Evolutionary conservation across 2,329 filamentous ascomycete species (phyloP).

Genomic region (Trichoderma oligosporum): DNA sequence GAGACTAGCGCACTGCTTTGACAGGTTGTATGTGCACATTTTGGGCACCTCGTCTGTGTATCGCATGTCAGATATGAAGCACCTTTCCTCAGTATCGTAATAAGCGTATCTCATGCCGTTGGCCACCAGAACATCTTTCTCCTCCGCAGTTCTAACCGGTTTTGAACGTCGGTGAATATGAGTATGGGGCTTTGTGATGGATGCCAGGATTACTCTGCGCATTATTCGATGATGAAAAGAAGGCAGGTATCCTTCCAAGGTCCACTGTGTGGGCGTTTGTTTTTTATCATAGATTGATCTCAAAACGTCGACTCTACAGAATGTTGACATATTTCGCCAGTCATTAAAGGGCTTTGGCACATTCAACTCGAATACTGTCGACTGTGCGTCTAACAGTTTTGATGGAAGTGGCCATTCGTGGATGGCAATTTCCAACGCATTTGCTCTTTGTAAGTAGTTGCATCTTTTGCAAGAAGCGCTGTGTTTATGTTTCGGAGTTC

Average conservation of each 20-base stretch:
- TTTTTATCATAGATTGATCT: too few species aligned
- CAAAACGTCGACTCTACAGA: not conserved
- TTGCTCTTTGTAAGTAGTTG: slow-evolving; percentile 22
- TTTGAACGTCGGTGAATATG: not conserved
- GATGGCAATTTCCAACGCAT: slow-evolving; percentile 43
- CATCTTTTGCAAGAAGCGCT: not conserved
- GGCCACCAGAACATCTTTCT: not conserved
- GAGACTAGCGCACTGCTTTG: slow-evolving; percentile 31
- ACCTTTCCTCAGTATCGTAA: not conserved
- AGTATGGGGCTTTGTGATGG: not conserved
- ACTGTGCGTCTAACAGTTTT: slow-evolving; percentile 32
- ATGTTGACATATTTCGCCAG: not conserved
- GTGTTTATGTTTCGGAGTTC: not conserved
- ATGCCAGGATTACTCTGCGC: not conserved
- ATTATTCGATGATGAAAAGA: not conserved
- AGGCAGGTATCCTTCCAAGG: not conserved
- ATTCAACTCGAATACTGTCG: slow-evolving; percentile 51
- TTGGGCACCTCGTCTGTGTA: slow-evolving; percentile 1
- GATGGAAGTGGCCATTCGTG: slow-evolving; percentile 55
- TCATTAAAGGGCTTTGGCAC: slow-evolving; percentile 33
- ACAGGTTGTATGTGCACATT: slow-evolving; percentile 41
- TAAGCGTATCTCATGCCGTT: not conserved
- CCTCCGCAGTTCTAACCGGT: not conserved
- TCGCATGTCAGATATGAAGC: slow-evolving; percentile 25
- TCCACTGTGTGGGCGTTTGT: too few species aligned